A percentile compares a stretch with the other conserved stretches of the same genome.
Conservation (phyloP, 2,329 filamentous ascomycete genomes). For the Colletotrichum cereale region DNA sequence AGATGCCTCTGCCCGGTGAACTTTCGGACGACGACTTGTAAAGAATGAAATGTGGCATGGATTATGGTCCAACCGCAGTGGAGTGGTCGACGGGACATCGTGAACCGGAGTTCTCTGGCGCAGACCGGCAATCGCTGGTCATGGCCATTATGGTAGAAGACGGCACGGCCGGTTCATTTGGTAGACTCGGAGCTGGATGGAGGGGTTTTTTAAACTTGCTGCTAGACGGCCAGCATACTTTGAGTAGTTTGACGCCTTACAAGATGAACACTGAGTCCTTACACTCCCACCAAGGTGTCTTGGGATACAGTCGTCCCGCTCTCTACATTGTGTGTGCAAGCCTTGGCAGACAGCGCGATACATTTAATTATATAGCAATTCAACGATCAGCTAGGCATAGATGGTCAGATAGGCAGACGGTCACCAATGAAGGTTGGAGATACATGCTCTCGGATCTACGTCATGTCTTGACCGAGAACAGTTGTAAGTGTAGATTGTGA, state of each 20-base stretch:
- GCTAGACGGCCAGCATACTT: constrained; percentile 39
- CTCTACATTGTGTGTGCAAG: constrained; percentile 17
- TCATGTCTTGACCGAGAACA: background rate
- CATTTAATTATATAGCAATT: constrained; percentile 37
- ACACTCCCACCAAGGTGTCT: constrained; percentile 26
- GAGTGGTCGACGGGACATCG: constrained; percentile 21
- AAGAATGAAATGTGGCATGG: constrained; percentile 45
- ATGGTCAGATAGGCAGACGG: background rate
- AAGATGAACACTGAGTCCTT: constrained; percentile 39
- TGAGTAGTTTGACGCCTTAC: constrained; percentile 41
- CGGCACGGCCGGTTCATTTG: constrained; percentile 36
- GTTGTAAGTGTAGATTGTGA: background rate
- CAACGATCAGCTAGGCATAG: constrained; percentile 15
- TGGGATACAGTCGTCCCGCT: constrained; percentile 8
- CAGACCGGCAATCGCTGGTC: constrained; percentile 29
- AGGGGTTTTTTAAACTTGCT: constrained; percentile 37
- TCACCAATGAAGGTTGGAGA: background rate
- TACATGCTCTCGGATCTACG: background rate
- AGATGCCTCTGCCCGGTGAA: constrained; percentile 93
- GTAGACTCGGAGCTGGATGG: constrained; percentile 37
- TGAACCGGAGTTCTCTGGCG: constrained; percentile 36
- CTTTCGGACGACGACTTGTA: constrained; percentile 81
- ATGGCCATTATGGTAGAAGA: constrained; percentile 36
- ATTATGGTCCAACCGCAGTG: constrained; percentile 25
- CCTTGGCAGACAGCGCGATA: constrained; percentile 15